These are phyloP conservation scores for Tillandsia leiboldiana DNA, from an alignment of 176 grass and related monocot genomes.

Conservation along the genomic window DNA sequence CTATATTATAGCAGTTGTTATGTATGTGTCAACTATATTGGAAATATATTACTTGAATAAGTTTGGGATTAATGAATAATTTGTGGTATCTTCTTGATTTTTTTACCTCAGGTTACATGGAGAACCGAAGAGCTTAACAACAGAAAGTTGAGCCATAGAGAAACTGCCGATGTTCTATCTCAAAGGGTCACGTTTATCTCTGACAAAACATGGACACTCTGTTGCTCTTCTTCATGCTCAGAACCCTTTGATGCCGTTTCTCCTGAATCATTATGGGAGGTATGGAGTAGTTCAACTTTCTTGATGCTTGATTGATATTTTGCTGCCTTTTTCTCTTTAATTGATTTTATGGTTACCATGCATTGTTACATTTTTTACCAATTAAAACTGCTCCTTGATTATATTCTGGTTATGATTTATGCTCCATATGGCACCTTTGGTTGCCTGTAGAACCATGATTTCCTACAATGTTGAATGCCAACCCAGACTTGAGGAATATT, in stretches of 20 bases:
- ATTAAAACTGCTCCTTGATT: too few relatives aligned
- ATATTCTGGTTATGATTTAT: too few relatives aligned
- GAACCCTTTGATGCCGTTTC: slow-evolving; percentile 33
- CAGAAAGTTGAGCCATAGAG: slow-evolving; percentile 27
- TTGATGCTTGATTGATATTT: not conserved
- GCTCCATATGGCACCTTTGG: too few relatives aligned
- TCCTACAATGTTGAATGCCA: too few relatives aligned
- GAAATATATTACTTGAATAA: too few relatives aligned
- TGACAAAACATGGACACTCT: slow-evolving; percentile 47
- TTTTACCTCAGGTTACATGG: slow-evolving; percentile 34
- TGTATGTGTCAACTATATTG: too few relatives aligned
- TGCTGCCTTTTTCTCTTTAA: not conserved
- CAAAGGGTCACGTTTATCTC: slow-evolving; percentile 28
- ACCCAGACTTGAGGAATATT: too few relatives aligned
- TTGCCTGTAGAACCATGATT: too few relatives aligned
- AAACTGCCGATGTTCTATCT: slow-evolving; percentile 21
- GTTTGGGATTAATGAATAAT: slow-evolving; percentile 1
- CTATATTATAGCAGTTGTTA: too few relatives aligned
- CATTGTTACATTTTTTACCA: too few relatives aligned
- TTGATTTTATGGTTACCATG: not conserved
- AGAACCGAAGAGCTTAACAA: slow-evolving; percentile 33
- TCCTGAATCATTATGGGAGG: slow-evolving; percentile 89
- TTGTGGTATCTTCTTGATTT: slow-evolving; percentile 7
- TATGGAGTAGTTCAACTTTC: slow-evolving; percentile 6
- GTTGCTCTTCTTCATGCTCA: slow-evolving; percentile 42